Evolutionary conservation across 805 yeast genomes (phyloP).

Genomic region (Maudiozyma bulderi): DNA sequence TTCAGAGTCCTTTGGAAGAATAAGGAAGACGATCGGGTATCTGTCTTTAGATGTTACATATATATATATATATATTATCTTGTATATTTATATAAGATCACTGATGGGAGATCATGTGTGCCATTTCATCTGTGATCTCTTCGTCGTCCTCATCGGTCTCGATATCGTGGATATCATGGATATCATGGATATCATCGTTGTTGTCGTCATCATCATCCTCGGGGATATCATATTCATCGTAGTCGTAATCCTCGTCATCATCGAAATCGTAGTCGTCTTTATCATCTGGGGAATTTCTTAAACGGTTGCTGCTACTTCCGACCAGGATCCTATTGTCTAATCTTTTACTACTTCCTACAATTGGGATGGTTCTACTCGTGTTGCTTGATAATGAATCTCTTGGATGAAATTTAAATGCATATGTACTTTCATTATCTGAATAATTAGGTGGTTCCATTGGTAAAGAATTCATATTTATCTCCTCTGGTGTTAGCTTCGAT

Average conservation of each 20-base stretch:
- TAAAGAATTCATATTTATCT: constrained; percentile 26
- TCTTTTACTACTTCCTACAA: constrained; percentile 3
- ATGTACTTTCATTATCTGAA: constrained; percentile 14
- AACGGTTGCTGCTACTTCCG: constrained; percentile 3
- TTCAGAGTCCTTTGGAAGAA: no score
- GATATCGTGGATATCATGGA: not conserved
- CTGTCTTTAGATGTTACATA: no score
- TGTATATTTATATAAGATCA: not conserved
- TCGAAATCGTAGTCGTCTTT: constrained; percentile 9
- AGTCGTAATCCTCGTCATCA: constrained; percentile 8
- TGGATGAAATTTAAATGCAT: not conserved
- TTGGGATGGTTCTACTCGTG: not conserved
- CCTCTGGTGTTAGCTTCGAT: constrained; percentile 15
- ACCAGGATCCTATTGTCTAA: not conserved
- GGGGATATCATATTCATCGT: constrained; percentile 1
- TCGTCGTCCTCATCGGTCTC: constrained; percentile 2
- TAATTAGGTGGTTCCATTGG: constrained; percentile 34
- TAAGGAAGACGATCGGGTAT: no score
- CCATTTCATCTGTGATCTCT: constrained; percentile 6
- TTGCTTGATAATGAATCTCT: not conserved
- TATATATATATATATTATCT: no score
- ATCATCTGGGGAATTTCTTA: constrained; percentile 11
- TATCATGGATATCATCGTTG: no score
- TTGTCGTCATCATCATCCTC: constrained; percentile 1
- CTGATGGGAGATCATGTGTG: constrained; percentile 5